Evolutionary conservation across 2,329 filamentous ascomycete species (phyloP).

Genomic region (Diaporthe destruens): DNA sequence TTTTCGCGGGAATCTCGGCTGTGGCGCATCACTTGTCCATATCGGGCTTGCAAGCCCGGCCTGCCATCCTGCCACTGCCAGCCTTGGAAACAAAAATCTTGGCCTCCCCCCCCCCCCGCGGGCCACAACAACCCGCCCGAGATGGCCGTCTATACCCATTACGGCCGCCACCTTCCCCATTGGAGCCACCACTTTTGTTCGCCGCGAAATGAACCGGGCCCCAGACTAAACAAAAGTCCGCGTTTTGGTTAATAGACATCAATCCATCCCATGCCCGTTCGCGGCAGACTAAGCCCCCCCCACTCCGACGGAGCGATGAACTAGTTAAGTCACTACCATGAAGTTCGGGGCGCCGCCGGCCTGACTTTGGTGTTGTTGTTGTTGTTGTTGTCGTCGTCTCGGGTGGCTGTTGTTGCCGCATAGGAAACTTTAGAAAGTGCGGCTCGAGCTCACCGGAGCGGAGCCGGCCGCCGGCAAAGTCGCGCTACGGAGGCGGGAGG

Average conservation of each 20-base stretch:
- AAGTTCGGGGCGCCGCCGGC: not conserved
- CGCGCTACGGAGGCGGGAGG: not conserved
- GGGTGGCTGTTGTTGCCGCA: too few relatives aligned
- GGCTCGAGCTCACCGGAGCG: too few relatives aligned
- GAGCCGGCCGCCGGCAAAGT: too few relatives aligned
- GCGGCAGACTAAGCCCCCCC: too few relatives aligned
- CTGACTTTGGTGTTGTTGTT: not conserved
- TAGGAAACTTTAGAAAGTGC: constrained; percentile 6
- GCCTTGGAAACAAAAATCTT: not conserved
- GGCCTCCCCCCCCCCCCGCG: not conserved
- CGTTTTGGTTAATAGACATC: too few relatives aligned
- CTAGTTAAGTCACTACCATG: too few relatives aligned
- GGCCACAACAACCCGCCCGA: not conserved
- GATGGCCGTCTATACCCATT: not conserved
- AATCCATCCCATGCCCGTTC: too few relatives aligned
- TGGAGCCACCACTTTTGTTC: not conserved
- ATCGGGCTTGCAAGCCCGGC: constrained; percentile 3
- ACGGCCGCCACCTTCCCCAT: constrained; percentile 24
- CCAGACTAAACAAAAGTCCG: not conserved
- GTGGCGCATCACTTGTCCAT: not conserved
- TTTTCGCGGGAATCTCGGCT: constrained; percentile 12
- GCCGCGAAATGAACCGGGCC: not conserved
- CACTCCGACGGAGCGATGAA: too few relatives aligned
- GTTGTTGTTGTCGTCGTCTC: too few relatives aligned
- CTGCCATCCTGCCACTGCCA: not conserved